Evolutionary conservation across 192 early-diverging fungal species (phyloP).

Genomic region (Coemansia sp.): DNA sequence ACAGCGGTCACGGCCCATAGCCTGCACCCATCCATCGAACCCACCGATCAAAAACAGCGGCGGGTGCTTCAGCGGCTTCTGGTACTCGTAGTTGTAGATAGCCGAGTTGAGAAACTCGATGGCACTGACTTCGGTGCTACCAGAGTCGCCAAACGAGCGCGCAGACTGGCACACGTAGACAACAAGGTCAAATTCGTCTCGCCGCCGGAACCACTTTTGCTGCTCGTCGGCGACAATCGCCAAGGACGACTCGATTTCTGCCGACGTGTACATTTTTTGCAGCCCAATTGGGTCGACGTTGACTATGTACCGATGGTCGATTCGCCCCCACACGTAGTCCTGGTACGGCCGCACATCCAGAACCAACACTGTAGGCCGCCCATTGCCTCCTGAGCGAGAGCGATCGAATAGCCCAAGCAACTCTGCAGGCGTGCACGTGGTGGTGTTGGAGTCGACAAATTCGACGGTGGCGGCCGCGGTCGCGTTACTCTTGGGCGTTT

Average conservation of each 20-base stretch:
- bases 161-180: conserved; percentile 66
- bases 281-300: conserved; percentile 73
- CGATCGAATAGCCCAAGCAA: conserved; percentile 38
- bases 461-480: conserved; percentile 8
- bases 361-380: conserved; percentile 58
- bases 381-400: conserved; percentile 27
- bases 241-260: conserved; percentile 56
- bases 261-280: conserved; percentile 58
- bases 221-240: conserved; percentile 60
- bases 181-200: conserved; percentile 69
- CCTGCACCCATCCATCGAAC: conserved; percentile 70
- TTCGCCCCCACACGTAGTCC: conserved; percentile 64
- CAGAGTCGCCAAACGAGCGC: conserved; percentile 45
- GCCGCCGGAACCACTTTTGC: conserved; percentile 61
- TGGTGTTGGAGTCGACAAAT: conserved; percentile 23
- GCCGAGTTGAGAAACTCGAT: conserved; percentile 56
- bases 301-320: conserved; percentile 65
- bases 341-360: conserved; percentile 77
- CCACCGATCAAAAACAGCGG: conserved; percentile 80
- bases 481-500: conserved; percentile 5
- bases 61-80: conserved; percentile 49
- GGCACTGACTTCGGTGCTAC: conserved; percentile 13
- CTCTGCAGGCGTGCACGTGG: conserved; percentile 32
- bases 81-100: conserved; percentile 63
- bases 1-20: conserved; percentile 42